Evolutionary conservation across 2,329 filamentous ascomycete genomes (phyloP), one percentile per base, ranked within the genome.

Genomic region (Magnaporthales sp.): DNA sequence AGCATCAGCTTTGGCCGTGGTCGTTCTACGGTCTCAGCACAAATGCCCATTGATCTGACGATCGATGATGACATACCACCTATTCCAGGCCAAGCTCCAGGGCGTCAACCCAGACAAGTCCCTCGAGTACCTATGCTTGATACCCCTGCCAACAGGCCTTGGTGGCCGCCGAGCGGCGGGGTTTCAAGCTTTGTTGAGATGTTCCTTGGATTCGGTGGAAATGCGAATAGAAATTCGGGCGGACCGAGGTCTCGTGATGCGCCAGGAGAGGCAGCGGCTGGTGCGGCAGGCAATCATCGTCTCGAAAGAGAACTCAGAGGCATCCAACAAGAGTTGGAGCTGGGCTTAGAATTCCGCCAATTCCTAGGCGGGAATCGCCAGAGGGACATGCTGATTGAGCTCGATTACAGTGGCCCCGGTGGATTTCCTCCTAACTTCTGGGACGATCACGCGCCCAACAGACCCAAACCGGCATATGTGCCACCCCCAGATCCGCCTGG

Each of bases 401-500:
- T 65, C 15, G 22, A 66, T 63, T 58, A 46, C 46, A 4, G 9
- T 24, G 62, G 66, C 56, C 51, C 56, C 56, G 65, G n/a, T n/a
- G n/a, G n/a, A n/a, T n/a, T 68, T 66, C 68, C 56, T 71, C 73
- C 62, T 73, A 75, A 60, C 73, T 76, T 13, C 66, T 73, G 4
- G 73, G 67, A 46, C 11, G 22, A 38, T 5, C 30, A 71, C 76
- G 24, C 24, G 27, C 11, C 26, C 22, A 60, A 60, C 26, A 60
- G 13, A 8, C 4, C 70, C 74, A 81, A 71, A 81, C 80, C n/a
- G 70, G 75, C 15, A 71, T 86, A 94, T 75, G 84, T 89, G 60
- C 81, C 89, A 0, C 89, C 91, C 0, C 80, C 83, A n/a, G 79
- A 87, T 0, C 81, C 91, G 0, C 83, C 84, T 6, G 80, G 86